A percentile compares a stretch with the other conserved stretches of the same genome.
Conservation (phyloP, 352 stramenopile genomes). For the Aphanomyces stellatus region DNA sequence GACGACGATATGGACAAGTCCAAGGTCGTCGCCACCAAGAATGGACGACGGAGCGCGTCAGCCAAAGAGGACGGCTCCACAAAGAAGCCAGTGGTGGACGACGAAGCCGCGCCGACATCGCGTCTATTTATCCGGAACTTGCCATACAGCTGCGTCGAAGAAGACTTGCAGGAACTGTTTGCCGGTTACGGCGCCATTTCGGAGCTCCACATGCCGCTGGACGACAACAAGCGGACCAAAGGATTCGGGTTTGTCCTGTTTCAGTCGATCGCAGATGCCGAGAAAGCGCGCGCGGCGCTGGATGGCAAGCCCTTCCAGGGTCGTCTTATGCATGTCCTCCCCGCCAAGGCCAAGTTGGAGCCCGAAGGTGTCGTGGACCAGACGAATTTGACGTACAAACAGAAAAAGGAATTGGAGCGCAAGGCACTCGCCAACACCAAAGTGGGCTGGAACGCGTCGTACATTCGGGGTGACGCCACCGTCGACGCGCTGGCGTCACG, state of each 20-base stretch:
- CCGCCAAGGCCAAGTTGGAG: slow-evolving; percentile 65
- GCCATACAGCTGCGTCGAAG: slow-evolving; percentile 93
- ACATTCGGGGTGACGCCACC: slow-evolving; percentile 82
- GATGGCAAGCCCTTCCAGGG: slow-evolving; percentile 95
- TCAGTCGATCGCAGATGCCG: slow-evolving; percentile 84
- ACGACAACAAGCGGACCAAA: slow-evolving; percentile 93
- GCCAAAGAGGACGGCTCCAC: background rate
- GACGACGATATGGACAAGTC: slow-evolving; percentile 34
- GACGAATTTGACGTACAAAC: slow-evolving; percentile 78
- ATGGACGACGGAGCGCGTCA: too few relatives aligned
- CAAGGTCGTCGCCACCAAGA: slow-evolving; percentile 3
- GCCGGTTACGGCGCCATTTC: slow-evolving; percentile 76
- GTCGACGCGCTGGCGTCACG: slow-evolving; percentile 70
- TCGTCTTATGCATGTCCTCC: slow-evolving; percentile 91
- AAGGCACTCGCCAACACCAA: slow-evolving; percentile 54
- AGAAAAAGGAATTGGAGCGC: slow-evolving; percentile 86
- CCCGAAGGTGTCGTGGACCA: slow-evolving; percentile 37
- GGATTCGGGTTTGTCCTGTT: slow-evolving; percentile 98
- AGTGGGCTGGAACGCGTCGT: slow-evolving; percentile 94
- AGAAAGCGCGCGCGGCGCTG: slow-evolving; percentile 79
- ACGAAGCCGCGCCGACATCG: slow-evolving; percentile 40
- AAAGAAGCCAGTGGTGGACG: background rate
- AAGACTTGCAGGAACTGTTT: slow-evolving; percentile 92
- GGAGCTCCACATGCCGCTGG: slow-evolving; percentile 94
- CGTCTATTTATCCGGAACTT: slow-evolving; percentile 97